phyloP scores from a whole-genome alignment of 106 monocot species.

The Triglochin maritima region DNA sequence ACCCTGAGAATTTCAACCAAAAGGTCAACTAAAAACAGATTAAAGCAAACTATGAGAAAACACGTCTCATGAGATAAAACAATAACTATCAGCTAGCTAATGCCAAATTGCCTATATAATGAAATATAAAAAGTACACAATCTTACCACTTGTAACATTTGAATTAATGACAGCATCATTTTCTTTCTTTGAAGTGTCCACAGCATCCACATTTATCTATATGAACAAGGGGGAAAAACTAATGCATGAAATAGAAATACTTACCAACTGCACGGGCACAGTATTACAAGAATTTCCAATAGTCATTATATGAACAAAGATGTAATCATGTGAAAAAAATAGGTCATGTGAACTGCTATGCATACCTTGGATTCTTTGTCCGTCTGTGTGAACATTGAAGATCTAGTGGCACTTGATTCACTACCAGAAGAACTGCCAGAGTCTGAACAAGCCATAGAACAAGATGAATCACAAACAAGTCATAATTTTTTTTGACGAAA shows the following conservation, averaged over 20 bases:
- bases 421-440: constrained; percentile 11
- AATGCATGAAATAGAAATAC: too few species aligned
- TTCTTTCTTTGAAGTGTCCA: constrained; percentile 22
- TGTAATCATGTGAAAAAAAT: not conserved
- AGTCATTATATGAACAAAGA: not conserved
- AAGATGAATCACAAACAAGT: not conserved
- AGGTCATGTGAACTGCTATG: not conserved
- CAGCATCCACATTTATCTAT: constrained; percentile 25
- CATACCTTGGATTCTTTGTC: not conserved
- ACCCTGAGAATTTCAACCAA: constrained; percentile 14
- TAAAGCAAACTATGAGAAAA: too few species aligned
- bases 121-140: too few species aligned
- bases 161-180: constrained; percentile 26
- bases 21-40: too few species aligned
- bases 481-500: not conserved
- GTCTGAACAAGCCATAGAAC: not conserved
- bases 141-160: constrained; percentile 23
- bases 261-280: too few species aligned
- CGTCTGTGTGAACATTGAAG: not conserved
- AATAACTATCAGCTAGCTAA: too few species aligned
- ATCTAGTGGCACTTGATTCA: constrained; percentile 6
- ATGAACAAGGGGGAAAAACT: not conserved
- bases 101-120: too few species aligned
- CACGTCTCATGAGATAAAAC: too few species aligned
- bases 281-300: too few species aligned